Evolutionary conservation across 139 green algal species (phyloP), one percentile per base, ranked within the genome.

Genomic region (Yamagishiella unicocca): DNA sequence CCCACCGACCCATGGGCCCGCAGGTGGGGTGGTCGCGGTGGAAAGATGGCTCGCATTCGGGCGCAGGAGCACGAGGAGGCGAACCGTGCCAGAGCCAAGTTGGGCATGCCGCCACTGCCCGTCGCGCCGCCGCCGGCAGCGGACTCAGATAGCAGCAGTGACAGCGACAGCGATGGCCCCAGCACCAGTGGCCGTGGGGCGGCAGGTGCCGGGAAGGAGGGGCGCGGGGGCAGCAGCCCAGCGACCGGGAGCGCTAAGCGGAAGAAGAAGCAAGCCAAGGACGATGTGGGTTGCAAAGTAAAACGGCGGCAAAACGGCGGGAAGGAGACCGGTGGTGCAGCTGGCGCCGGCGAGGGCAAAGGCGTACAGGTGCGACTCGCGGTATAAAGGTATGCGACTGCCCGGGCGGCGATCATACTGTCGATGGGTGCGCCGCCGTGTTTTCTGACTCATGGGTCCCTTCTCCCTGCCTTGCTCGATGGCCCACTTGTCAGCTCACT

Each of bases 31-130:
- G 95, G 95, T 4, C 88, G 96, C 0, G 93, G 89, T 7, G 96
- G 93, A 55, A 98, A 98, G 89, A 92, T 98, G 90, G 95, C 92
- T 0, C 95, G 96, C 62, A 96, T 98, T 38, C 64, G 88, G 7
- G 67, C 82, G 61, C 92, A 95, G 84, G 94, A 96, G 85, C 89
- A 89, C 19, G 85, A 82, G 37, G 45, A 73, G 78, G 66, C 81
- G 40, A 37, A 76, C 40, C 43, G 70, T 1, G 76, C 85, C 14
- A 35, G 50, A 37, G 35, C 31, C 4, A 55, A 68, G 37, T 35
- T 71, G 64, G 74, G 80, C 4, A 31, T 86, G 64, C n/a, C 80
- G 66, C 80, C 80, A 64, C 62, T 86, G 61, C 61, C 80, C 2
- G 66, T n/a, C 17, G 38, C 40, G 27, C 29, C 79, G n/a, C 1